These are phyloP conservation scores for Pseudocercospora eumusae DNA, from an alignment of 2,329 filamentous ascomycete genomes.

Conservation along the genomic window DNA sequence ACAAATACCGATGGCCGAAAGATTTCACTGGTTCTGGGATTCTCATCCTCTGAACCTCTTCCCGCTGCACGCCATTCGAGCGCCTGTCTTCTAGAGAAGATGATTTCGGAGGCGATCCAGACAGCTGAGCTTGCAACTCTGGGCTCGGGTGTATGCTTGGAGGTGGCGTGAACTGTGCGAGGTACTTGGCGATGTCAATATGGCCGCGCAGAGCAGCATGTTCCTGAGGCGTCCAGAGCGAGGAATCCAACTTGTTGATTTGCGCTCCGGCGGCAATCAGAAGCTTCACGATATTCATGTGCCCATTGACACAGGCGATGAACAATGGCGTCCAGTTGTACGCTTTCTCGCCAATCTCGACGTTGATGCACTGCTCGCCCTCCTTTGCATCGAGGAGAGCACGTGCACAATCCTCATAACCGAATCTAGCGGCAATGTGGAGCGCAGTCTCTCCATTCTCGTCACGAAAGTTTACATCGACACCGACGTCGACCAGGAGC, in stretches of 20 bases:
- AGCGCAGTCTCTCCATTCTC: slow-evolving; percentile 86
- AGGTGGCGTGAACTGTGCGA: slow-evolving; percentile 59
- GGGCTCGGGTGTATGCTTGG: slow-evolving; percentile 38
- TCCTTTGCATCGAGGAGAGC: slow-evolving; percentile 69
- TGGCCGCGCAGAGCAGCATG: slow-evolving; percentile 90
- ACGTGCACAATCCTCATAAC: slow-evolving; percentile 76
- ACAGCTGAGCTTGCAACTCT: slow-evolving; percentile 30
- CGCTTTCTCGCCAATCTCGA: slow-evolving; percentile 76
- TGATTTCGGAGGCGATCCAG: slow-evolving; percentile 30
- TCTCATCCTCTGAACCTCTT: slow-evolving; percentile 36
- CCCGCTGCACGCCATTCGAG: slow-evolving; percentile 43
- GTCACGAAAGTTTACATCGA: slow-evolving; percentile 92
- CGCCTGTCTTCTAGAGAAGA: slow-evolving; percentile 59
- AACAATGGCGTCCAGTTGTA: slow-evolving; percentile 97
- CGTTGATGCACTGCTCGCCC: slow-evolving; percentile 68
- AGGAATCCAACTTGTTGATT: slow-evolving; percentile 73
- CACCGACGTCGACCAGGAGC: slow-evolving; percentile 82
- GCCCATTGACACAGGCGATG: slow-evolving; percentile 86
- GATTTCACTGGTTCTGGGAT: slow-evolving; percentile 81
- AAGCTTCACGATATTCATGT: slow-evolving; percentile 71
- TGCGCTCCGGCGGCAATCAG: slow-evolving; percentile 78
- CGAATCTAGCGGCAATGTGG: slow-evolving; percentile 87
- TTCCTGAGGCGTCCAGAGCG: slow-evolving; percentile 91
- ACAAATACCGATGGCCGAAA: slow-evolving; percentile 94
- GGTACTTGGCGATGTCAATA: slow-evolving; percentile 71